Base-by-base conservation (phyloP, 1,284 basidiomycete species). In the Porphyrellus sp. region DNA sequence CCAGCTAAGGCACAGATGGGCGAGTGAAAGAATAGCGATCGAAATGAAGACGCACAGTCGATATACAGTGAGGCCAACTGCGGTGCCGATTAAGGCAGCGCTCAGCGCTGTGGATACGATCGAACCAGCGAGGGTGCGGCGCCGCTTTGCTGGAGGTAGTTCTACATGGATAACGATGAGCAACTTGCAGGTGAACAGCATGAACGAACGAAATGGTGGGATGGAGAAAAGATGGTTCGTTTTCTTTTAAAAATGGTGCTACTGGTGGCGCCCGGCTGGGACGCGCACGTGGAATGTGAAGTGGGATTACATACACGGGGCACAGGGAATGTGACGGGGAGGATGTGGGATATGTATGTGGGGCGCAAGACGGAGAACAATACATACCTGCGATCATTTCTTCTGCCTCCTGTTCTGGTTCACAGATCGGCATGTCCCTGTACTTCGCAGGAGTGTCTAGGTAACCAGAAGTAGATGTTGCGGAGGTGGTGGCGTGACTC, bases 11-110 rank as follows among this genome's bases (percentile, higher is more conserved):
- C 44, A 24, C 39, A 27, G 3, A 51, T 61, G 52, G 59, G 52
- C 33, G 18, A 33, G 20, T 43, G 5, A 43, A 8, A 4, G 24
- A 48, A 16, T 16, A 13, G 1, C 5, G 43, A 27, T 41, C 45
- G 40, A 47, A 25, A 33, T 33, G 46, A 52, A 43, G 35, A 77
- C 86, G 73, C 67, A 90, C 89, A 91, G 73, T 69, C 87, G 81
- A 72, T 89, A 91, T 41, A 89, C 86, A 45, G 88, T 89, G 58
- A 90, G 76, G 55, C 89, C 88, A 46, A 91, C 88, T 16, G 89
- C 89, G 31, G 86, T 85, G 54, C 88, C 87, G 56, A 91, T 86
- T 55, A 91, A 78, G 46, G 86, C 89, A 58, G 88, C 87, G 71
- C 79, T 87, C 70, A 91, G 74, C 53, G 88, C 88, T 30, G 86